These are phyloP conservation scores for Elsinoe perseae DNA, from an alignment of 2,329 filamentous ascomycete genomes.

Conservation along the genomic window DNA sequence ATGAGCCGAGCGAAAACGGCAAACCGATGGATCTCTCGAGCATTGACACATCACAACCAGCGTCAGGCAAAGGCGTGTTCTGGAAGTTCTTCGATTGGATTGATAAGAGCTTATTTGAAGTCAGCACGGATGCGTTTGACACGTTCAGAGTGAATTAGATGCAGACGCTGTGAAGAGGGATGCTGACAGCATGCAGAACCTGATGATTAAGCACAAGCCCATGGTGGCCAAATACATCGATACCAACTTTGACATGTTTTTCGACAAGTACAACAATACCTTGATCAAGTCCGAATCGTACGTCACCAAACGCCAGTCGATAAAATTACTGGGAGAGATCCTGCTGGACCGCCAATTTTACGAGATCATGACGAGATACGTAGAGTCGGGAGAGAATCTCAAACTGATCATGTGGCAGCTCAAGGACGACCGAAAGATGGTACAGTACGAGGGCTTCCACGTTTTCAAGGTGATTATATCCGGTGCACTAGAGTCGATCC, in stretches of 20 bases:
- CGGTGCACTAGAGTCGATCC: neutral
- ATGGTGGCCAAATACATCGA: conserved; percentile 81
- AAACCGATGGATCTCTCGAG: conserved; percentile 67
- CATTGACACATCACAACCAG: conserved; percentile 66
- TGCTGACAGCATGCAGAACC: conserved; percentile 53
- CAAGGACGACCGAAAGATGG: conserved; percentile 94
- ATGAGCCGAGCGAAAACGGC: conserved; percentile 68
- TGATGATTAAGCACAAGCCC: conserved; percentile 88
- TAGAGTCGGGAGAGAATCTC: conserved; percentile 88
- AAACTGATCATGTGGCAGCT: conserved; percentile 98
- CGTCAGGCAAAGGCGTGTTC: conserved; percentile 78
- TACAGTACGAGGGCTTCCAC: conserved; percentile 98
- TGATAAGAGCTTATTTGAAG: conserved; percentile 91
- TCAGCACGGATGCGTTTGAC: conserved; percentile 93
- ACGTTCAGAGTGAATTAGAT: conserved; percentile 72
- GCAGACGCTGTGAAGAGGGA: neutral
- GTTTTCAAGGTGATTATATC: conserved; percentile 68
- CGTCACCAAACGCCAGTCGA: conserved; percentile 95
- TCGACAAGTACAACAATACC: conserved; percentile 77
- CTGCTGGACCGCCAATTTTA: conserved; percentile 93
- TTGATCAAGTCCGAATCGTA: conserved; percentile 91
- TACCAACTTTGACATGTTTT: conserved; percentile 90
- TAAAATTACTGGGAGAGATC: conserved; percentile 93
- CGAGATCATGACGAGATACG: conserved; percentile 95
- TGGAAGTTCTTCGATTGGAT: conserved; percentile 98